A percentile compares a stretch with the other conserved stretches of the same genome.
Evolutionary conservation across 805 yeast species (phyloP).

Genomic region (Zygotorulaspora danielsina): DNA sequence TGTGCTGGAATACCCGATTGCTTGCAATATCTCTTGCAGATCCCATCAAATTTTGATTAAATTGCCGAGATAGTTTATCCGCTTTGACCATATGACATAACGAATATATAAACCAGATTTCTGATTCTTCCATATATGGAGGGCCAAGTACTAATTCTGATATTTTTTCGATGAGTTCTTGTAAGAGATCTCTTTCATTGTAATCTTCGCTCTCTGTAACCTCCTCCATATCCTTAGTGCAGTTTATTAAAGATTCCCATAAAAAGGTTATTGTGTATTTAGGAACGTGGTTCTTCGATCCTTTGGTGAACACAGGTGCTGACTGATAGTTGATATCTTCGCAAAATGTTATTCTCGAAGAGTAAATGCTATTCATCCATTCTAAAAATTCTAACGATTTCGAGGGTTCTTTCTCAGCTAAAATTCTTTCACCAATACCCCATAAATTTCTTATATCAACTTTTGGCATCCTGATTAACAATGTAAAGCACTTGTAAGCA

Average conservation of each 20-base stretch:
- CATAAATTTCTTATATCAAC: conserved; percentile 56
- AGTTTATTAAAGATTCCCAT: conserved; percentile 24
- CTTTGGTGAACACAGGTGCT: conserved; percentile 30
- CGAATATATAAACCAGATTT: conserved; percentile 32
- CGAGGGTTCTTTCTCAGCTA: conserved; percentile 27
- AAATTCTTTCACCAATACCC: conserved; percentile 59
- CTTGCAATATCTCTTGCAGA: conserved; percentile 22
- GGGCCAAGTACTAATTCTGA: conserved; percentile 31
- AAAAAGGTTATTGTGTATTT: conserved; percentile 28
- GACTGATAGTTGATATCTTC: conserved; percentile 24
- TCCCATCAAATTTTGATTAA: conserved; percentile 13
- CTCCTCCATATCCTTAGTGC: conserved; percentile 9
- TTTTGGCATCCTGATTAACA: conserved; percentile 45
- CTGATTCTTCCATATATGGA: conserved; percentile 35
- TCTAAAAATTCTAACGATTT: conserved; percentile 24
- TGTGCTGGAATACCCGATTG: conserved; percentile 23
- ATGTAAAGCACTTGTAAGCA: conserved; percentile 50
- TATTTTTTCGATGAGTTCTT: conserved; percentile 24
- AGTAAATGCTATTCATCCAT: conserved; percentile 30
- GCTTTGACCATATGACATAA: conserved; percentile 29
- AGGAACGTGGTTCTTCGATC: conserved; percentile 31
- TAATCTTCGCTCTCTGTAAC: conserved; percentile 2
- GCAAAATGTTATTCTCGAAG: conserved; percentile 23
- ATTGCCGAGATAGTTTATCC: conserved; percentile 20
- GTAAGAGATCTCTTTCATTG: conserved; percentile 9